Evolutionary conservation across 1,284 basidiomycete genomes (phyloP).

Genomic region (Cryptococcus sp.): DNA sequence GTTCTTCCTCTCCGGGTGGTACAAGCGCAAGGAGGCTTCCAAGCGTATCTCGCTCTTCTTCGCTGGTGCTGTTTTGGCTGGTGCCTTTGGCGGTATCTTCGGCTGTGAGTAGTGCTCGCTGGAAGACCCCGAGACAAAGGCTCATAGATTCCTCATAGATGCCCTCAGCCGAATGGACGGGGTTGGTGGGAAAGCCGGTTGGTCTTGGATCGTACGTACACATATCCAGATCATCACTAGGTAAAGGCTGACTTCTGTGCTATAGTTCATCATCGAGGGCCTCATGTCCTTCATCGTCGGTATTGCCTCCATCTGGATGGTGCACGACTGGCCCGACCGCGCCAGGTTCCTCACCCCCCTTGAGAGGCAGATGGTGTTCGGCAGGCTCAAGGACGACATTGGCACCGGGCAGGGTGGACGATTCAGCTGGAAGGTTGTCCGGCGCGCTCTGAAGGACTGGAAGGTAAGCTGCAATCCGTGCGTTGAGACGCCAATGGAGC

Average conservation of each 20-base stretch:
- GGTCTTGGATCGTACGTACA: constrained; percentile 50
- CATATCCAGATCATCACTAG: constrained; percentile 25
- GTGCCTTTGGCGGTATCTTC: constrained; percentile 50
- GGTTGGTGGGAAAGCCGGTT: constrained; percentile 50
- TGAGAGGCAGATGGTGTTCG: constrained; percentile 46
- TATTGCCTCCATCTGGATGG: constrained; percentile 44
- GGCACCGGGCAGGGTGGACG: constrained; percentile 45
- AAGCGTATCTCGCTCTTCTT: constrained; percentile 53
- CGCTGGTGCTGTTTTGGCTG: constrained; percentile 51
- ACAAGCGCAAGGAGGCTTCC: constrained; percentile 47
- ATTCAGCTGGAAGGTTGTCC: constrained; percentile 40
- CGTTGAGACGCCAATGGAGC: neutral
- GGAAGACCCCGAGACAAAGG: constrained; percentile 1
- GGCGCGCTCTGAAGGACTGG: constrained; percentile 44
- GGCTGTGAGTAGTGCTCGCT: constrained; percentile 33
- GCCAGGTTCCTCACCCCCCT: constrained; percentile 49
- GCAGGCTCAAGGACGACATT: constrained; percentile 47
- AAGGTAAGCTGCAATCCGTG: constrained; percentile 21
- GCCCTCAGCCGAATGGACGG: constrained; percentile 47
- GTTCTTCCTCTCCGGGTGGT: constrained; percentile 52
- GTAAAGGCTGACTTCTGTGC: neutral
- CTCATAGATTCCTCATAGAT: constrained; percentile 2
- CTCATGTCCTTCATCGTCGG: constrained; percentile 48
- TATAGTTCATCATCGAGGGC: constrained; percentile 51
- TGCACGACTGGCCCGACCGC: constrained; percentile 52